phyloP scores from a whole-genome alignment of 2,329 filamentous ascomycete genomes.

The Epichloe baconii region DNA sequence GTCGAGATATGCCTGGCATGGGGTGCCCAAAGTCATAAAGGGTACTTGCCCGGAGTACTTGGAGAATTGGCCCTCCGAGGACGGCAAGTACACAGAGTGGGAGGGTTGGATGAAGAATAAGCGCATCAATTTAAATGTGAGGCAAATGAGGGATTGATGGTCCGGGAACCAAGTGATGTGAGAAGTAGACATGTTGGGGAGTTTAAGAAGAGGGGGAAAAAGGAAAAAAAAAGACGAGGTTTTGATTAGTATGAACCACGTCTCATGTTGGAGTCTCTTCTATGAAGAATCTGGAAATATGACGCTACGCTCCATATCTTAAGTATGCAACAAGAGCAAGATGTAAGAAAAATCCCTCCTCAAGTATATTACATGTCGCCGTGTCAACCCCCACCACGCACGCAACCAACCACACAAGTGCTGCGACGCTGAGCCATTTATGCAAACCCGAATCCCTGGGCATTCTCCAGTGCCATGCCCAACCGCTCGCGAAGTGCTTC shows the following conservation, averaged over 20 bases:
- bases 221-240: background rate
- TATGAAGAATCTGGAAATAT: too few species aligned
- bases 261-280: too few species aligned
- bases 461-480: conserved; percentile 75
- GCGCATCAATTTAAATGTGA: conserved; percentile 81
- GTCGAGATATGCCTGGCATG: conserved; percentile 87
- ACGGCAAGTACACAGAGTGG: conserved; percentile 52
- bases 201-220: background rate
- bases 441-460: conserved; percentile 77
- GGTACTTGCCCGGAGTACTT: conserved; percentile 68
- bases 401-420: background rate
- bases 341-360: background rate
- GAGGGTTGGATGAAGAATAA: conserved; percentile 80
- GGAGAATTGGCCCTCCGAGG: conserved; percentile 55
- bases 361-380: conserved; percentile 1
- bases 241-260: too few species aligned
- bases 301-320: too few species aligned
- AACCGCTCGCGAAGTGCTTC: conserved; percentile 63
- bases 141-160: conserved; percentile 60
- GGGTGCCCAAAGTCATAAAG: conserved; percentile 73
- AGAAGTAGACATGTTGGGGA: too few species aligned
- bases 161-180: background rate
- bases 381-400: background rate
- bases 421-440: conserved; percentile 19
- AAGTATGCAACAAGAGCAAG: background rate